phyloP scores from a whole-genome alignment of 2,329 filamentous ascomycete genomes.

The Colletotrichum sp. region DNA sequence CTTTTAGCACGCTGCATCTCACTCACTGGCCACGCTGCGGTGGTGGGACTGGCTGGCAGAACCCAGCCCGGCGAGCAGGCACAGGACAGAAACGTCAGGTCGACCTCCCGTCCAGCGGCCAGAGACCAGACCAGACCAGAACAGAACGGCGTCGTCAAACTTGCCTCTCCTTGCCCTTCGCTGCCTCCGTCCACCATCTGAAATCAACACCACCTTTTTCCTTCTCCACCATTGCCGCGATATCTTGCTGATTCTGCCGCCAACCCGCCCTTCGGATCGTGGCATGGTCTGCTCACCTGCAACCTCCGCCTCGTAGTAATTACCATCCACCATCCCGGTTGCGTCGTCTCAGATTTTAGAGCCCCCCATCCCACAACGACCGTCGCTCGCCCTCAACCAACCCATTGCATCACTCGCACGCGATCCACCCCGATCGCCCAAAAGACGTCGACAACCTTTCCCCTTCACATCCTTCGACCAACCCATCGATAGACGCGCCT shows the following conservation, averaged over 20 bases:
- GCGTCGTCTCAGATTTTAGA: constrained; percentile 23
- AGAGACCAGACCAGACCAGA: constrained; percentile 4
- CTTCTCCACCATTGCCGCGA: constrained; percentile 16
- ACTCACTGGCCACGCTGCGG: not conserved
- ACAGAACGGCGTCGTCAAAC: constrained; percentile 20
- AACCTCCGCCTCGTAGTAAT: constrained; percentile 7
- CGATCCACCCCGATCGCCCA: constrained; percentile 29
- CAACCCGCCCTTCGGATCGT: constrained; percentile 14
- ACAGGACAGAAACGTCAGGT: not conserved
- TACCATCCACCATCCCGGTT: constrained; percentile 16
- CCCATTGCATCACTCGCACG: constrained; percentile 34
- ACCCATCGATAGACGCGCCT: constrained; percentile 31
- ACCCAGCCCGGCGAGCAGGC: not conserved
- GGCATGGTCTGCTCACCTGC: constrained; percentile 19
- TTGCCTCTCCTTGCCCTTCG: constrained; percentile 17
- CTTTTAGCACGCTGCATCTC: not conserved
- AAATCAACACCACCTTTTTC: constrained; percentile 16
- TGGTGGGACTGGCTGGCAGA: not conserved
- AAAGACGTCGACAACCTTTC: constrained; percentile 12
- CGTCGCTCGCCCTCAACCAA: constrained; percentile 18
- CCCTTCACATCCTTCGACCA: constrained; percentile 3
- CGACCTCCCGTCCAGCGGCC: not conserved
- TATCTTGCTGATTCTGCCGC: constrained; percentile 6
- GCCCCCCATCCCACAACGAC: constrained; percentile 22
- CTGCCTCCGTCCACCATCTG: constrained; percentile 6